A percentile compares a stretch with the other conserved stretches of the same genome.
Conservation (phyloP, 2,329 filamentous ascomycete genomes). For the Xylaria sp. region DNA sequence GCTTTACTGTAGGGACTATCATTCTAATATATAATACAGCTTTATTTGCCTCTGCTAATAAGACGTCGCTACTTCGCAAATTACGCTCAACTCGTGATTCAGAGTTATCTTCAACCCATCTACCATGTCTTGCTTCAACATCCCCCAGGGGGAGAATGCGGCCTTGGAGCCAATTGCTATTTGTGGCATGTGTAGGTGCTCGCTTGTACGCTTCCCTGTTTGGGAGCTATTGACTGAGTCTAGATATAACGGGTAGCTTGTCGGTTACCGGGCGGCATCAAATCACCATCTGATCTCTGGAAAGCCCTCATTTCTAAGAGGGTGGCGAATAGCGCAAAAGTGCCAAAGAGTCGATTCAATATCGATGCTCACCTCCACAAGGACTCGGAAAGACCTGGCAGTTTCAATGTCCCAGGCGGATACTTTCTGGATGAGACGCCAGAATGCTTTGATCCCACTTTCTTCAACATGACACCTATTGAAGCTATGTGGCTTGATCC, state of each 20-base stretch:
- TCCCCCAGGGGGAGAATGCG: too few relatives aligned
- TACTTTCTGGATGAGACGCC: neutral
- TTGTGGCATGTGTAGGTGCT: neutral
- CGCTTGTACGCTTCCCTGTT: neutral
- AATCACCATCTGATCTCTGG: neutral
- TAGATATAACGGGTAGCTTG: neutral
- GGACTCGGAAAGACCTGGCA: neutral
- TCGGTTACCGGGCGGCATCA: neutral
- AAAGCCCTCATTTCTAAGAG: neutral
- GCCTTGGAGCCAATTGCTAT: neutral
- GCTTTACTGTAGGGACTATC: too few relatives aligned
- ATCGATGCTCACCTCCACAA: neutral
- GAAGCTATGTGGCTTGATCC: neutral
- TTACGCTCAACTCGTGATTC: too few relatives aligned
- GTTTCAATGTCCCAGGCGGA: neutral
- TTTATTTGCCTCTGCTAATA: too few relatives aligned
- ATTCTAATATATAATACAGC: too few relatives aligned
- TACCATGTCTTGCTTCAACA: too few relatives aligned
- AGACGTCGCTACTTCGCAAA: too few relatives aligned
- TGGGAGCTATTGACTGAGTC: neutral
- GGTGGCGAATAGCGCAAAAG: neutral
- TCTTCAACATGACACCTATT: neutral
- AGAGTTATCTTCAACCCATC: too few relatives aligned
- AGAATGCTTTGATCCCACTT: neutral
- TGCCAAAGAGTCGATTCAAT: neutral